These are phyloP conservation scores for Cryomyces minteri DNA, from an alignment of 495 filamentous ascomycete genomes.

Conservation along the genomic window DNA sequence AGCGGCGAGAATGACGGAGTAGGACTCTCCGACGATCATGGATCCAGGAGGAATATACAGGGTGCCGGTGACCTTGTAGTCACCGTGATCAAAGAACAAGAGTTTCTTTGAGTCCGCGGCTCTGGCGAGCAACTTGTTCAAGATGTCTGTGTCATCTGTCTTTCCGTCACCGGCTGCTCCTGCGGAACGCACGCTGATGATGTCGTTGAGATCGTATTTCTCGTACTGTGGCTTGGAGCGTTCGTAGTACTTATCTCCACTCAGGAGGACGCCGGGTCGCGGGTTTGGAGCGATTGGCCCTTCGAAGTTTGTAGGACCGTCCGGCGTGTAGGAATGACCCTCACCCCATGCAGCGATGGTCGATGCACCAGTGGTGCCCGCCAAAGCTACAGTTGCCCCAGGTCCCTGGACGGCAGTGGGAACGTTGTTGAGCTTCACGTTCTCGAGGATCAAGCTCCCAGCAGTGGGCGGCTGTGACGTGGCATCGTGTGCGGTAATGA, in stretches of 20 bases:
- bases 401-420: slow-evolving; percentile 5
- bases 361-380: slow-evolving; percentile 6
- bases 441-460: slow-evolving; percentile 18
- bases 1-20: slow-evolving; percentile 26
- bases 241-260: slow-evolving; percentile 12
- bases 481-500: slow-evolving; percentile 9
- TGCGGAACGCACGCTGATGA: slow-evolving; percentile 12
- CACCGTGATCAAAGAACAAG: slow-evolving; percentile 18
- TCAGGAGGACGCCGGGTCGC: slow-evolving; percentile 8
- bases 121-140: slow-evolving; percentile 11
- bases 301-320: slow-evolving; percentile 6
- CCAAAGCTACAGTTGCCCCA: slow-evolving; percentile 5
- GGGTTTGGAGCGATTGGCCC: slow-evolving; percentile 10
- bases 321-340: slow-evolving; percentile 15
- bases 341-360: slow-evolving; percentile 13
- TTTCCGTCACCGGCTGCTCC: slow-evolving; percentile 17
- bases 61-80: slow-evolving; percentile 38
- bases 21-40: slow-evolving; percentile 37
- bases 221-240: slow-evolving; percentile 20
- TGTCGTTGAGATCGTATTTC: slow-evolving; percentile 2
- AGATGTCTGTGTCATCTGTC: slow-evolving; percentile 18
- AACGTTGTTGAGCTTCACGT: slow-evolving; percentile 15
- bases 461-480: slow-evolving; percentile 9
- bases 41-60: slow-evolving; percentile 33
- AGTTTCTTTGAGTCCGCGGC: slow-evolving; percentile 10